Evolutionary conservation across 1,284 basidiomycete genomes (phyloP), one percentile per base, ranked within the genome.

Genomic region (Ceraceosorus guamensis): DNA sequence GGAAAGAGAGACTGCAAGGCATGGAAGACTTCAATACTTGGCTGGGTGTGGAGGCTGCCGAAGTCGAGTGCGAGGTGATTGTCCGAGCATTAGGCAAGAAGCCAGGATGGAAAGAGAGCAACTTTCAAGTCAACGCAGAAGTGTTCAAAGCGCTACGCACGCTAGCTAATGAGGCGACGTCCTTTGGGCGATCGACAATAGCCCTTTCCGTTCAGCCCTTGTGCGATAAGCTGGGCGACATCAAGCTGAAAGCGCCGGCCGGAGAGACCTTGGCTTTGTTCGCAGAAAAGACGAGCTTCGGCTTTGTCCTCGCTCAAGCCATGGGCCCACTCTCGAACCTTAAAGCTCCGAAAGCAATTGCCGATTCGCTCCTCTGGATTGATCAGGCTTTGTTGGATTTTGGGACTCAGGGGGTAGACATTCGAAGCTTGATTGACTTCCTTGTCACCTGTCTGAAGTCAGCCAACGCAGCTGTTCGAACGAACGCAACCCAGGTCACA

Each of bases 211-310:
- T 91, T 5, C 83, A 85, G n/a, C 88, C 91, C 71, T 78, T 97
- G 45, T 86, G 85, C 45, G 95, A 99, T 77, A 98, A 98, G 79
- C 81, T 98, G 48, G 95, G 95, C 32, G 95, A 99, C 71, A 80
- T 89, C 79, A 99, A 99, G 78, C 79, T 98, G 62, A 98, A 97
- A 81, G 96, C 92, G 73, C 87, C 92, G 0, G 89, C 93, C n/a
- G 88, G 90, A 35, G 95, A 98, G 51, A 83, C 89, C 0, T 79
- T 99, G 14, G 72, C 83, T 1, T 71, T 83, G 0, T 95, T 91
- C 70, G 86, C 90, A 0, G 95, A 98, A 78, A 91, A 87, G 78
- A 91, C 89, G 0, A 95, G 91, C 1, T 79, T 97, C 53, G 91
- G 93, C 52, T 97, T 98, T 74, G 88, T 98, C 11, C 82, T 99